A percentile compares a stretch with the other conserved stretches of the same genome.
Conservation (phyloP, 352 stramenopile genomes). For the Globisporangium barbulae region DNA sequence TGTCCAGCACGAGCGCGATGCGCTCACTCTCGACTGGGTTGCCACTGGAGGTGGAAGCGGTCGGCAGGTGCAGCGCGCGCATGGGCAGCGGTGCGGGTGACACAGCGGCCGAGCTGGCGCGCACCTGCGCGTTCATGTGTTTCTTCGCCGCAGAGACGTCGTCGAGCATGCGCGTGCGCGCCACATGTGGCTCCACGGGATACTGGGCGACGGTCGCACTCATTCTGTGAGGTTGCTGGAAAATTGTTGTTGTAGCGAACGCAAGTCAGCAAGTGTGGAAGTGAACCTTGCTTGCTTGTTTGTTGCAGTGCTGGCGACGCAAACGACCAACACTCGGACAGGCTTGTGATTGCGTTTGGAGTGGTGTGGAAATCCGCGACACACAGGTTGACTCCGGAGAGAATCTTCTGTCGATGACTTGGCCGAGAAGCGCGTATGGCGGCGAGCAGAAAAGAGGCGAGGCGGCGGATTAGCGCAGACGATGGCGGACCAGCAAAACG, state of each 20-base stretch:
- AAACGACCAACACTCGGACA: constrained; percentile 15
- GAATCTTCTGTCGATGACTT: constrained; percentile 10
- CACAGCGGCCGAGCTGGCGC: constrained; percentile 17
- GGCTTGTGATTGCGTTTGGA: constrained; percentile 9
- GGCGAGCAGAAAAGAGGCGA: constrained; percentile 11
- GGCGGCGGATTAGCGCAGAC: neutral
- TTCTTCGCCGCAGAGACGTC: constrained; percentile 70
- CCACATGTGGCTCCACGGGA: constrained; percentile 49
- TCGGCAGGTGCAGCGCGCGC: constrained; percentile 2
- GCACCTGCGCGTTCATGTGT: constrained; percentile 36
- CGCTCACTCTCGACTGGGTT: constrained; percentile 22
- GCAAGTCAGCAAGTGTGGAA: constrained; percentile 6
- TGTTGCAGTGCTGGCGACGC: neutral
- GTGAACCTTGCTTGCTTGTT: neutral
- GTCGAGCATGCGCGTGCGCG: constrained; percentile 48
- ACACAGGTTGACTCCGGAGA: constrained; percentile 5
- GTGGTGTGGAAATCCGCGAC: constrained; percentile 5
- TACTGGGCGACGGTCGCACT: constrained; percentile 83
- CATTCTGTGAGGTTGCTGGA: constrained; percentile 29
- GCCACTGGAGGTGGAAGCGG: neutral
- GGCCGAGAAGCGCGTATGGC: neutral
- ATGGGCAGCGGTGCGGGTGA: constrained; percentile 7
- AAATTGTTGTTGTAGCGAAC: constrained; percentile 1
- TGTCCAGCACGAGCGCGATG: constrained; percentile 91
- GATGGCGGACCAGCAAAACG: constrained; percentile 13